A percentile compares a stretch with the other conserved stretches of the same genome.
Conservation (phyloP, 140 eudicot species). For the Erigeron philadelphicus region DNA sequence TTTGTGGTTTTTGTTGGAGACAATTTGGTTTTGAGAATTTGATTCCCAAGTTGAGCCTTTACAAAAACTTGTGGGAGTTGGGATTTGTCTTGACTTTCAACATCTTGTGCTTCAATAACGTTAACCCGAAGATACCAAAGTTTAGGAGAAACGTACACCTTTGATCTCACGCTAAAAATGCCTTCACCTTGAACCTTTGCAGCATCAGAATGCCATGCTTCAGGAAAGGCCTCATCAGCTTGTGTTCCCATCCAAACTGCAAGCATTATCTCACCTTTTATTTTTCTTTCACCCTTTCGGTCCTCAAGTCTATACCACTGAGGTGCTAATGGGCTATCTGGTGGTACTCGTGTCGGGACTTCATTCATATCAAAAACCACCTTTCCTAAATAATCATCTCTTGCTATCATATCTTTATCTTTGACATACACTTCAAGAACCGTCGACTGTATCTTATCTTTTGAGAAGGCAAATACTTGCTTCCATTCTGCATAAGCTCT, state of each 20-base stretch:
- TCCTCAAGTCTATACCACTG: constrained; percentile 73
- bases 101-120: constrained; percentile 66
- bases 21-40: constrained; percentile 47
- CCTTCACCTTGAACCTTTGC: constrained; percentile 60
- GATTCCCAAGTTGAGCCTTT: constrained; percentile 67
- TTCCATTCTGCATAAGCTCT: constrained; percentile 62
- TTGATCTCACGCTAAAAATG: constrained; percentile 56
- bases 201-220: constrained; percentile 68
- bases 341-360: constrained; percentile 64
- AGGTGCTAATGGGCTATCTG: constrained; percentile 79
- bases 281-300: constrained; percentile 41
- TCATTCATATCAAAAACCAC: constrained; percentile 67
- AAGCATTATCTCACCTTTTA: constrained; percentile 57
- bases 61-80: constrained; percentile 59
- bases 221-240: constrained; percentile 77
- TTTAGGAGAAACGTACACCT: constrained; percentile 69
- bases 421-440: constrained; percentile 54
- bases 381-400: constrained; percentile 62
- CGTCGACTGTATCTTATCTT: constrained; percentile 60
- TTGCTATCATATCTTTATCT: constrained; percentile 49
- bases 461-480: constrained; percentile 68
- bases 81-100: constrained; percentile 48
- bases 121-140: constrained; percentile 69
- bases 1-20: constrained; percentile 53
- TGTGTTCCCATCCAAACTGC: constrained; percentile 86